Percentiles rank a stretch among this genome's conserved stretches.
Evolutionary conservation across 2,329 filamentous ascomycete genomes (phyloP).

Genomic region (Pleomassaria siparia): DNA sequence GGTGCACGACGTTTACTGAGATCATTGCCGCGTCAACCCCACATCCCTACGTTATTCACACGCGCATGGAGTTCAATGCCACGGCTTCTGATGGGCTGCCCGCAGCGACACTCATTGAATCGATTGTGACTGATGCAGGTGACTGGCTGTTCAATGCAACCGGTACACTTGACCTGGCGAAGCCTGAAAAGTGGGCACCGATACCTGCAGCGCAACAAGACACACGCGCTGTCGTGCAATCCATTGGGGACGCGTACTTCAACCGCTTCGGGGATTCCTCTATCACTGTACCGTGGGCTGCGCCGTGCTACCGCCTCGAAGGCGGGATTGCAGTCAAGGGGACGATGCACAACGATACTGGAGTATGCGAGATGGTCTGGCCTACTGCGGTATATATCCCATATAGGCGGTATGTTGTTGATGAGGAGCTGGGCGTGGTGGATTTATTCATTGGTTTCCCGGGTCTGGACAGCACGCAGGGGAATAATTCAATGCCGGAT

Average conservation of each 20-base stretch:
- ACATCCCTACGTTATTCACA: slow-evolving; percentile 29
- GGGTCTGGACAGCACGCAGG: slow-evolving; percentile 25
- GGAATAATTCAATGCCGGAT: slow-evolving; percentile 22
- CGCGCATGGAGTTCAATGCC: slow-evolving; percentile 21
- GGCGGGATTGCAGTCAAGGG: slow-evolving; percentile 23
- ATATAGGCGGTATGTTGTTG: slow-evolving; percentile 27
- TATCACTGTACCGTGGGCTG: slow-evolving; percentile 24
- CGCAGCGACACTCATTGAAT: slow-evolving; percentile 21
- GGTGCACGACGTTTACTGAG: slow-evolving; percentile 31
- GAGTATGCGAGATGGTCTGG: slow-evolving; percentile 15
- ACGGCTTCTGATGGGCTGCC: slow-evolving; percentile 7
- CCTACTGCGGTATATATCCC: slow-evolving; percentile 15
- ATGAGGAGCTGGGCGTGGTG: slow-evolving; percentile 26
- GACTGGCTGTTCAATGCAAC: slow-evolving; percentile 35
- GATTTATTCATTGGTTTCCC: slow-evolving; percentile 28
- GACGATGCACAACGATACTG: slow-evolving; percentile 15
- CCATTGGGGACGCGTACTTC: slow-evolving; percentile 28
- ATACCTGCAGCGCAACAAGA: slow-evolving; percentile 17
- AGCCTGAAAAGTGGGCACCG: slow-evolving; percentile 19
- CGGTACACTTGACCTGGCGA: slow-evolving; percentile 16
- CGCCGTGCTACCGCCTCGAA: slow-evolving; percentile 27
- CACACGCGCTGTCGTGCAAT: slow-evolving; percentile 18
- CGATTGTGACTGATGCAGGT: slow-evolving; percentile 25
- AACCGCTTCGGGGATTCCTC: slow-evolving; percentile 22
- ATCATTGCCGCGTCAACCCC: slow-evolving; percentile 19